These are phyloP conservation scores for Monosporozyma solicola DNA, from an alignment of 805 yeast species.

Conservation along the genomic window DNA sequence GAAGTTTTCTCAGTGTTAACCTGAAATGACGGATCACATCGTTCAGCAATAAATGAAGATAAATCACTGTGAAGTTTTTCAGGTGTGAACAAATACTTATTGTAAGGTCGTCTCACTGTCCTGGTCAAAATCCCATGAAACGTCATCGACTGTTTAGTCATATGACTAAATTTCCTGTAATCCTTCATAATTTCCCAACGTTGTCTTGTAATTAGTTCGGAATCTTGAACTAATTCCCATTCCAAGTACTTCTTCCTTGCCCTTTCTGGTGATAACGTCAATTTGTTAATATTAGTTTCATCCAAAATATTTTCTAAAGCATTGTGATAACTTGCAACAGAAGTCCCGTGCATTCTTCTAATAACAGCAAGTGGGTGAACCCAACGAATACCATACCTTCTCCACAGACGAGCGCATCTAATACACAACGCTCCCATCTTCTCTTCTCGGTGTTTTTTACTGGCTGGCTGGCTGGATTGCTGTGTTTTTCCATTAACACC, in stretches of 20 bases:
- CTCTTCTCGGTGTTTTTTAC: conserved; percentile 12
- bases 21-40: conserved; percentile 7
- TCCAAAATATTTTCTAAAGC: conserved; percentile 14
- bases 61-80: conserved; percentile 12
- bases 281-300: conserved; percentile 10
- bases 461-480: conserved; percentile 6
- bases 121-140: conserved; percentile 17
- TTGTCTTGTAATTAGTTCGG: conserved; percentile 43
- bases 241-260: conserved; percentile 45
- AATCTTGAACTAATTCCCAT: conserved; percentile 55
- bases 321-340: conserved; percentile 9
- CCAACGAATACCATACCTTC: conserved; percentile 84
- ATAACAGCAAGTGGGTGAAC: conserved; percentile 63
- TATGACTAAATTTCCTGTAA: conserved; percentile 12
- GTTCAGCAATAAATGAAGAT: not conserved
- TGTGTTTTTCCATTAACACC: conserved; percentile 17
- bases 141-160: conserved; percentile 15
- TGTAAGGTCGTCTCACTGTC: conserved; percentile 12
- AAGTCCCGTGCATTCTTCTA: conserved; percentile 32
- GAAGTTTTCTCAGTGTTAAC: not conserved
- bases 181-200: conserved; percentile 30
- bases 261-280: conserved; percentile 11
- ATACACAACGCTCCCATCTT: conserved; percentile 58
- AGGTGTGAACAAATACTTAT: conserved; percentile 5
- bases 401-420: conserved; percentile 87